These are phyloP conservation scores for Lenwebbia sp. DNA, from an alignment of 345 rosid genomes.

Conservation along the genomic window DNA sequence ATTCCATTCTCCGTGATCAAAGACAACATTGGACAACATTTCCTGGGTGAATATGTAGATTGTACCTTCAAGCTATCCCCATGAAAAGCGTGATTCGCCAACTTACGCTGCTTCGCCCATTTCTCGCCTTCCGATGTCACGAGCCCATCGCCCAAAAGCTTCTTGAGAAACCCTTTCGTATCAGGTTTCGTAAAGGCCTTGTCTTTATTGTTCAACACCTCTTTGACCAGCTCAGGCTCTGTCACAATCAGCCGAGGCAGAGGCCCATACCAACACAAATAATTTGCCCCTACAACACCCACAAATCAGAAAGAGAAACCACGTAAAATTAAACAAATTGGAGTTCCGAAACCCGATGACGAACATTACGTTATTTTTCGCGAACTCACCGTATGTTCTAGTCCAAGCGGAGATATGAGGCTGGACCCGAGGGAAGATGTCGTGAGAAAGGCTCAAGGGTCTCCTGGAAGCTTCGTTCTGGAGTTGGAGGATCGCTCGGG, in stretches of 20 bases:
- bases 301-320: not conserved
- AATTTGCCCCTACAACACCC: conserved; percentile 15
- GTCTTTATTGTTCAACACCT: conserved; percentile 24
- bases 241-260: conserved; percentile 23
- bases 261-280: conserved; percentile 22
- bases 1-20: not conserved
- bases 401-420: conserved; percentile 22
- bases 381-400: conserved; percentile 6
- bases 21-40: not conserved
- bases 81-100: conserved; percentile 39
- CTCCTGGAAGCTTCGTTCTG: not conserved
- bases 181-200: conserved; percentile 2
- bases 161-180: not conserved
- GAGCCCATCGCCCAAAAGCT: conserved; percentile 28
- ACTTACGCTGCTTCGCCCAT: conserved; percentile 31
- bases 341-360: not conserved
- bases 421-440: conserved; percentile 5
- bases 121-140: conserved; percentile 16
- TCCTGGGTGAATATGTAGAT: not conserved
- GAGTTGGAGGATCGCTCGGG: conserved; percentile 1
- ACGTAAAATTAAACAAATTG: not conserved
- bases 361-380: not conserved
- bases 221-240: conserved; percentile 27
- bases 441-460: conserved; percentile 13
- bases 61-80: conserved; percentile 28